A percentile compares a stretch with the other conserved stretches of the same genome.
These are phyloP conservation scores for Fusarium domesticum DNA, from an alignment of 2,329 filamentous ascomycete species.

Conservation along the genomic window DNA sequence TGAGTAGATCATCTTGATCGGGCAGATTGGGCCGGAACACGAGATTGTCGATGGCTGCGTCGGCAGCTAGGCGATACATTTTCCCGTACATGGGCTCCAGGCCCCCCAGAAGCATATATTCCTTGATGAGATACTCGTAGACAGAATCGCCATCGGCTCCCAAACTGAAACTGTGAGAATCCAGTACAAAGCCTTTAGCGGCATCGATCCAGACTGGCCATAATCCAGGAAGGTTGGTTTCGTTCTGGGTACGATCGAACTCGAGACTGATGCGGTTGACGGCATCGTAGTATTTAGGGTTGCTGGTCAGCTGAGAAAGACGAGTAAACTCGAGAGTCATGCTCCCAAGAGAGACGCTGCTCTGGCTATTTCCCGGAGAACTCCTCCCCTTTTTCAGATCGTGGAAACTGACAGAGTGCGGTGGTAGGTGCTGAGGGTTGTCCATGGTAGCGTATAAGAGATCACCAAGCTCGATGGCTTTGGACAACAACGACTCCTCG, in stretches of 20 bases:
- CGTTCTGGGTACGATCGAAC: constrained; percentile 50
- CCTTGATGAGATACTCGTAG: constrained; percentile 65
- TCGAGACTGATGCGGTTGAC: constrained; percentile 54
- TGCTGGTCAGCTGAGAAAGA: constrained; percentile 58
- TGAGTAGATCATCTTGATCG: constrained; percentile 55
- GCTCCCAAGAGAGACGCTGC: constrained; percentile 47
- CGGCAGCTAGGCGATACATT: constrained; percentile 46
- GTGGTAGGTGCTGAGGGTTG: constrained; percentile 62
- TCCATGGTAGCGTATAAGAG: constrained; percentile 63
- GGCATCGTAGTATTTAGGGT: constrained; percentile 59
- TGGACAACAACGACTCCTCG: constrained; percentile 51
- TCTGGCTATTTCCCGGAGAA: constrained; percentile 30
- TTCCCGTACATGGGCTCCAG: constrained; percentile 36
- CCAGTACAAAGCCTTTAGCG: constrained; percentile 25
- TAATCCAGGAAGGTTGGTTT: constrained; percentile 56
- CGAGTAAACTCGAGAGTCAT: constrained; percentile 61
- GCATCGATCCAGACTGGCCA: constrained; percentile 58
- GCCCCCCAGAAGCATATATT: constrained; percentile 65
- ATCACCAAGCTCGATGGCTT: constrained; percentile 60
- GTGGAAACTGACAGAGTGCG: constrained; percentile 43
- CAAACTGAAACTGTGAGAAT: constrained; percentile 39
- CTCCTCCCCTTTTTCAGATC: constrained; percentile 37
- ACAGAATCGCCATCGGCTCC: constrained; percentile 55
- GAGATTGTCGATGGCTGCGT: constrained; percentile 57
- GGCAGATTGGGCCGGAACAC: constrained; percentile 66